Base-by-base conservation (phyloP, 192 early-diverging fungal genomes). In the Funneliformis geosporum region DNA sequence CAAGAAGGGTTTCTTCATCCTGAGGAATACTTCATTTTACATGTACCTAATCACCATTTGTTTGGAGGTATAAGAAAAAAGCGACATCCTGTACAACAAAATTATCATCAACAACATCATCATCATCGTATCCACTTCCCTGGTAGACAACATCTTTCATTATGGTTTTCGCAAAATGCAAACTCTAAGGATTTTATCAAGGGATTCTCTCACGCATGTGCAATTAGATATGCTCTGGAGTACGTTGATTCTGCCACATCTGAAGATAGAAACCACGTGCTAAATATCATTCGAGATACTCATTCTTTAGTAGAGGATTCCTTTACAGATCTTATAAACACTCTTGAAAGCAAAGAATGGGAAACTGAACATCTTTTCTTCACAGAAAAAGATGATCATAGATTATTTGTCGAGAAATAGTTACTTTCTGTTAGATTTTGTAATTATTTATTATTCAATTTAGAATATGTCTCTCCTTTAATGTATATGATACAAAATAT, bases 161-260 rank as follows among this genome's bases (percentile, higher is more conserved):
- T 92, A 10, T 92, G 89, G 90, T 93, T 90, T 71, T 76, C 86
- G 39, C 81, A 87, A 73, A 79, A 83, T 16, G 87, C 90, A 10
- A 82, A 69, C 18, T 46, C 86, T 2, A 72, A 40, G 23, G 91
- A 92, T 73, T 46, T 88, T n/a, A 81, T 92, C 39, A 87, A 87
- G 43, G 92, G 89, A 7, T 91, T 91, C 73, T 92, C 86, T 69
- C 91, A 92, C 80, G 87, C 91, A 14, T 91, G 89, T 79, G 76
- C 84, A 28, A 43, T 88, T 27, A 81, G 90, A 40, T 38, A 46
- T 28, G 25, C 84, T 46, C 70, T 88, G 67, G 81, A 78, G 59
- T 23, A 44, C 21, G 33, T 79, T 8, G 65, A 80, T 10, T 39
- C 43, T 21, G 18, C 18, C 0, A 7, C 7, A 21, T 23, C 10